Percentiles rank a stretch among this genome's conserved stretches.
These are phyloP conservation scores for Periconia sp. DNA, from an alignment of 2,329 filamentous ascomycete species.

Conservation along the genomic window DNA sequence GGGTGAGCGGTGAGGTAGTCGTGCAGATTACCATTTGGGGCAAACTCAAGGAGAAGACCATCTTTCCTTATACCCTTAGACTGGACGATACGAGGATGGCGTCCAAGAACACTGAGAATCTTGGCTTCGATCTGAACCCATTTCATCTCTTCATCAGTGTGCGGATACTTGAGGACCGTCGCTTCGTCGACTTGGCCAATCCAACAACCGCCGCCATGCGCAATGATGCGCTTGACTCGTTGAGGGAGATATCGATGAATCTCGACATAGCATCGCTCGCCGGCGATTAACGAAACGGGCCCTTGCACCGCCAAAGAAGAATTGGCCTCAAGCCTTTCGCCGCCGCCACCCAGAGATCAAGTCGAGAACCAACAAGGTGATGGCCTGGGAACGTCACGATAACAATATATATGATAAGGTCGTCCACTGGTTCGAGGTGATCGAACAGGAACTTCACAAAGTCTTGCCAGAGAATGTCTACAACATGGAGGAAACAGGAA, in stretches of 20 bases:
- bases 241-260: constrained; percentile 13
- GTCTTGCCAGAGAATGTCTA: constrained; percentile 14
- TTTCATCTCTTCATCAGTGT: constrained; percentile 12
- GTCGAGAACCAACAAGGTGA: constrained; percentile 9
- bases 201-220: constrained; percentile 5
- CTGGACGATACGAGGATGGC: constrained; percentile 17
- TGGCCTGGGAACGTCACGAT: constrained; percentile 20
- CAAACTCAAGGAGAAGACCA: constrained; percentile 19
- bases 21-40: constrained; percentile 16
- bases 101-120: constrained; percentile 15
- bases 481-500: constrained; percentile 14
- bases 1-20: constrained; percentile 14
- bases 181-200: constrained; percentile 14
- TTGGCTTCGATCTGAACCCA: constrained; percentile 9
- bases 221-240: constrained; percentile 16
- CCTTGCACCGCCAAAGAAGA: constrained; percentile 1
- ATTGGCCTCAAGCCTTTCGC: constrained; percentile 1
- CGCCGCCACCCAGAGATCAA: constrained; percentile 15
- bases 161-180: constrained; percentile 17
- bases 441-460: too few relatives aligned
- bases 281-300: constrained; percentile 1
- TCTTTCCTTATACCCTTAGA: constrained; percentile 12
- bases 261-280: constrained; percentile 11
- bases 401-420: constrained; percentile 18
- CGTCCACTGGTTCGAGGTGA: constrained; percentile 8